Evolutionary conservation across 805 yeast genomes (phyloP).

Genomic region (Saccharomycopsis olivae): DNA sequence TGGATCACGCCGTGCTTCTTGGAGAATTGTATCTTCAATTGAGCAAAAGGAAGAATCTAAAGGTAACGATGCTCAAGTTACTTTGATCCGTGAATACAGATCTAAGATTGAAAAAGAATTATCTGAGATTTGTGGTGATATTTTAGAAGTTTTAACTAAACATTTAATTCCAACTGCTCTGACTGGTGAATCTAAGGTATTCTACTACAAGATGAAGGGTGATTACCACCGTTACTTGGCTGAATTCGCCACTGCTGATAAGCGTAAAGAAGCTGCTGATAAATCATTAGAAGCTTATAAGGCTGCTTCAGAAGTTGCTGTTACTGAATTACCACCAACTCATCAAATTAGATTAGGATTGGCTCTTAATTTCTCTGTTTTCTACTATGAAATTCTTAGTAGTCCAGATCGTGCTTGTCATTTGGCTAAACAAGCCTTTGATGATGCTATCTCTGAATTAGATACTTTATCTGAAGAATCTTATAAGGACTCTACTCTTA

Average conservation of each 20-base stretch:
- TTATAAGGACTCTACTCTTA: constrained; percentile 95
- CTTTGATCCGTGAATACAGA: constrained; percentile 88
- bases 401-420: constrained; percentile 99
- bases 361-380: constrained; percentile 95
- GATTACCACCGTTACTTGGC: constrained; percentile 99
- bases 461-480: constrained; percentile 97
- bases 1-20: constrained; percentile 98
- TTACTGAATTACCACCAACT: constrained; percentile 94
- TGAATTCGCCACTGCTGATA: constrained; percentile 86
- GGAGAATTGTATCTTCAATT: constrained; percentile 97
- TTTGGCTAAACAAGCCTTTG: constrained; percentile 97
- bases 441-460: constrained; percentile 97
- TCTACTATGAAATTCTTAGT: constrained; percentile 95
- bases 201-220: constrained; percentile 99
- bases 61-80: constrained; percentile 86
- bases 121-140: constrained; percentile 88
- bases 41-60: constrained; percentile 97
- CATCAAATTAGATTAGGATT: constrained; percentile 97
- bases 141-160: constrained; percentile 74
- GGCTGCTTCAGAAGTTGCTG: constrained; percentile 94
- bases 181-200: constrained; percentile 95
- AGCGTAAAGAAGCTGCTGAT: constrained; percentile 87
- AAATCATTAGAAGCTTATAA: constrained; percentile 90
- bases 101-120: constrained; percentile 89
- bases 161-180: constrained; percentile 91